A percentile compares a stretch with the other conserved stretches of the same genome.
Conservation (phyloP, 495 filamentous ascomycete species). For the Penicillium chermesinum region DNA sequence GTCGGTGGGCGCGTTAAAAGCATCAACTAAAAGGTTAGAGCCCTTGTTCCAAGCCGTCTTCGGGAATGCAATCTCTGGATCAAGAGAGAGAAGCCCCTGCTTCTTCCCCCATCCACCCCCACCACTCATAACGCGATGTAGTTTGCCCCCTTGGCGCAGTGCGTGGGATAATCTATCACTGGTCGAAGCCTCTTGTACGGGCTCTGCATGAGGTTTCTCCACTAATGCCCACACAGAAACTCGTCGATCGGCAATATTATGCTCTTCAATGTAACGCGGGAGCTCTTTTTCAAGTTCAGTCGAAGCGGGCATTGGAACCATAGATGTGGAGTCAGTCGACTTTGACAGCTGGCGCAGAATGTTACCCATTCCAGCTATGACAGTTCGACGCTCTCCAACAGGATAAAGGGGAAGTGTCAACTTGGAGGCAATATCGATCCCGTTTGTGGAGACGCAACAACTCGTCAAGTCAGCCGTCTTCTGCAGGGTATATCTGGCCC, state of each 20-base stretch:
- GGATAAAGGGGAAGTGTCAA: slow-evolving; percentile 53
- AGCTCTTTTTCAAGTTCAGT: slow-evolving; percentile 67
- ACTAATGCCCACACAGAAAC: slow-evolving; percentile 77
- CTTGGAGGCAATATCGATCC: slow-evolving; percentile 15
- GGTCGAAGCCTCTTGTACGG: slow-evolving; percentile 14
- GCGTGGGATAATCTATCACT: slow-evolving; percentile 20
- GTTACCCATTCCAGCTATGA: slow-evolving; percentile 72
- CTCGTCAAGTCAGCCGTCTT: slow-evolving; percentile 28
- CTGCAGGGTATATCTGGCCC: slow-evolving; percentile 17
- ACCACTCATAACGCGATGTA: slow-evolving; percentile 72
- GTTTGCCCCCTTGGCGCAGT: slow-evolving; percentile 42
- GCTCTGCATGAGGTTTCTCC: slow-evolving; percentile 20
- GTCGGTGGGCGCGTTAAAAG: slow-evolving; percentile 1
- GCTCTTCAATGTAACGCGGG: slow-evolving; percentile 50
- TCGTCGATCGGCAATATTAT: slow-evolving; percentile 39
- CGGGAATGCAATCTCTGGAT: slow-evolving; percentile 55
- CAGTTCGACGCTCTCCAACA: slow-evolving; percentile 57
- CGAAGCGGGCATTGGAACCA: slow-evolving; percentile 59
- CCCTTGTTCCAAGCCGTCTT: slow-evolving; percentile 9
- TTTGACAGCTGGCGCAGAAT: slow-evolving; percentile 63
- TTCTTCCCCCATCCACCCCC: slow-evolving; percentile 91
- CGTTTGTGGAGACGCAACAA: slow-evolving; percentile 20
- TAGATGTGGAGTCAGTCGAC: slow-evolving; percentile 39
- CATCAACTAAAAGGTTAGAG: slow-evolving; percentile 13
- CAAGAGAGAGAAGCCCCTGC: slow-evolving; percentile 74